Conservation (phyloP, 768 basidiomycete genomes). For the Coprinopsis sp. region DNA sequence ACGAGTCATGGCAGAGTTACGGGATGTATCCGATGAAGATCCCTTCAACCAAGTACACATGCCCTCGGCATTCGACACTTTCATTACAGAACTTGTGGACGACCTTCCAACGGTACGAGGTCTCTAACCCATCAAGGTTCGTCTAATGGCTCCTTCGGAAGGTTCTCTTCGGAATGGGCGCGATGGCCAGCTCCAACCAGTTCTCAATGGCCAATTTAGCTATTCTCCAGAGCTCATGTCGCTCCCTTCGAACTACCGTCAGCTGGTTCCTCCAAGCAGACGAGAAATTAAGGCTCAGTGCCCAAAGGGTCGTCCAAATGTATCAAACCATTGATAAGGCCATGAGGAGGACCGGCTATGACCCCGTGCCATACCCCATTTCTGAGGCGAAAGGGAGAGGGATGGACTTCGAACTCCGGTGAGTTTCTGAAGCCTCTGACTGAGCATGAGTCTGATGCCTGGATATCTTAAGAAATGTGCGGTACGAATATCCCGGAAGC, state of each 20-base stretch:
- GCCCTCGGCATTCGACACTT: background rate
- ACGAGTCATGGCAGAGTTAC: background rate
- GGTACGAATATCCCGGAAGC: slow-evolving; percentile 37
- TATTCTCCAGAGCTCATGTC: slow-evolving; percentile 20
- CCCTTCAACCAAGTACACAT: background rate
- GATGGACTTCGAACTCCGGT: slow-evolving; percentile 7
- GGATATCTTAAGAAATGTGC: background rate
- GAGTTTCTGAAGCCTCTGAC: background rate
- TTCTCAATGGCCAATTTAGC: slow-evolving; percentile 20
- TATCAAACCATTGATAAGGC: too few species aligned
- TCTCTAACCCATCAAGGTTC: background rate
- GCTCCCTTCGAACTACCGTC: slow-evolving; percentile 10
- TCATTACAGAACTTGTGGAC: too few species aligned
- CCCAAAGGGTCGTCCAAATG: slow-evolving; percentile 2
- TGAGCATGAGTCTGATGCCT: background rate
- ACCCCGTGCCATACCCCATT: too few species aligned
- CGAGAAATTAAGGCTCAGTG: background rate
- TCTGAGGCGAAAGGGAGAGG: too few species aligned
- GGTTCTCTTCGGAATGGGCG: slow-evolving; percentile 17
- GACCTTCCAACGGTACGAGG: background rate
- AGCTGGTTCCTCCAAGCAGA: slow-evolving; percentile 8
- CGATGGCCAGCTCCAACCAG: slow-evolving; percentile 15
- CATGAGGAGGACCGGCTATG: too few species aligned
- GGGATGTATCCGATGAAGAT: background rate
- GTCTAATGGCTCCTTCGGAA: background rate